Evolutionary conservation across 2,329 filamentous ascomycete species (phyloP).

Genomic region (Nectriaceae sp.): DNA sequence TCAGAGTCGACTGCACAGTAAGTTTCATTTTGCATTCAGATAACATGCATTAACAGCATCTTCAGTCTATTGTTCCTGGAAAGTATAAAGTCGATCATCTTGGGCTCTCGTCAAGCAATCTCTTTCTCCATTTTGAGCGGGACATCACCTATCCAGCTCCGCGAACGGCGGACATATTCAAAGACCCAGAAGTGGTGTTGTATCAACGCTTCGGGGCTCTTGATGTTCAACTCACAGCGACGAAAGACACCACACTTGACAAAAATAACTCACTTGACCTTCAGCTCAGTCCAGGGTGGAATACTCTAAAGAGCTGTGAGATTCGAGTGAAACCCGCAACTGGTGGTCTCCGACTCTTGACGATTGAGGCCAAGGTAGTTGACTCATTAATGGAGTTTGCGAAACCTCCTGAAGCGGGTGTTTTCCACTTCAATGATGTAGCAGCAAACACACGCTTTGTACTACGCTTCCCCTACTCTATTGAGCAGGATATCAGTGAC

Average conservation of each 20-base stretch:
- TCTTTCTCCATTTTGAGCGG: slow-evolving; percentile 67
- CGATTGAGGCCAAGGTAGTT: slow-evolving; percentile 57
- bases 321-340: slow-evolving; percentile 65
- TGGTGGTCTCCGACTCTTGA: slow-evolving; percentile 65
- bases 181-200: slow-evolving; percentile 64
- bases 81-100: slow-evolving; percentile 76
- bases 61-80: slow-evolving; percentile 66
- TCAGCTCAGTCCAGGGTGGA: slow-evolving; percentile 72
- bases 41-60: neutral
- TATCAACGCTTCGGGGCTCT: slow-evolving; percentile 73
- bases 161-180: slow-evolving; percentile 54
- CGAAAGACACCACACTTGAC: slow-evolving; percentile 76
- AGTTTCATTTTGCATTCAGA: slow-evolving; percentile 19
- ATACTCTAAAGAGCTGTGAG: slow-evolving; percentile 62
- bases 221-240: slow-evolving; percentile 65
- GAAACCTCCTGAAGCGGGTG: slow-evolving; percentile 54
- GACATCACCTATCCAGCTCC: slow-evolving; percentile 50
- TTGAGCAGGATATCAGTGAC: slow-evolving; percentile 73
- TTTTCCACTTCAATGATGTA: slow-evolving; percentile 54
- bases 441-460: slow-evolving; percentile 48
- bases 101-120: slow-evolving; percentile 62
- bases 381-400: slow-evolving; percentile 44
- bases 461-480: slow-evolving; percentile 76
- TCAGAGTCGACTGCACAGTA: slow-evolving; percentile 39
- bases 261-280: slow-evolving; percentile 77